Evolutionary conservation across 2,329 filamentous ascomycete genomes (phyloP), one percentile per base, ranked within the genome.

Genomic region (Aciculosporium take): DNA sequence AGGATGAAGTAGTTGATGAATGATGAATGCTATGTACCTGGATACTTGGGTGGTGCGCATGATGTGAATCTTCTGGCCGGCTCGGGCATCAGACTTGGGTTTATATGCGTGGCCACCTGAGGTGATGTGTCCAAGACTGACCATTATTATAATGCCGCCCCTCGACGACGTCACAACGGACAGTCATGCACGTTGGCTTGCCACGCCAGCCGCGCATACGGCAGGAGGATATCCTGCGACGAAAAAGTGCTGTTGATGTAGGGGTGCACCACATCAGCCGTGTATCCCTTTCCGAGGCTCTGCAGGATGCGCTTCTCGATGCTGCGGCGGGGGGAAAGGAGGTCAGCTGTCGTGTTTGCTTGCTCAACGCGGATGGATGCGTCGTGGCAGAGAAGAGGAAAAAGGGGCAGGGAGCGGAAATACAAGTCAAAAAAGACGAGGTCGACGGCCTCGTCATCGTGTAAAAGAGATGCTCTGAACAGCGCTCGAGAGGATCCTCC

Each of bases 391-490:
- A 17, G 8, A 18, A 25, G 20, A 25, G 15, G 27, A 25, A 10
- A 17, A 17, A 24, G 9, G 3, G 7, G 18, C n/a, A 28, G 10
- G 40, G 2, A 28, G 21, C 9, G 3, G 6, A 57, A 61, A 53
- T 46, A 65, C 63, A 70, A 74, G 46, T 74, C 69, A 12, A 71
- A 53, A 49, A 74, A 74, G 20, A 76, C 58, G 0, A 75, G 51
- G 46, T 76, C 72, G 2, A 74, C 70, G 29, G 29, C 9, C 29
- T n/a, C n/a, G n/a, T n/a, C n/a, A n/a, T n/a, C n/a, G n/a, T n/a
- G n/a, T n/a, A n/a, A n/a, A n/a, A n/a, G n/a, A n/a, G n/a, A n/a
- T n/a, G n/a, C n/a, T n/a, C n/a, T n/a, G n/a, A n/a, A n/a, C n/a
- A n/a, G n/a, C n/a, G n/a, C n/a, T n/a, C n/a, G n/a, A 9, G 63